Percentiles rank a stretch among this genome's conserved stretches.
phyloP scores from a whole-genome alignment of 2,329 filamentous ascomycete species.

The Calonectria naviculata region DNA sequence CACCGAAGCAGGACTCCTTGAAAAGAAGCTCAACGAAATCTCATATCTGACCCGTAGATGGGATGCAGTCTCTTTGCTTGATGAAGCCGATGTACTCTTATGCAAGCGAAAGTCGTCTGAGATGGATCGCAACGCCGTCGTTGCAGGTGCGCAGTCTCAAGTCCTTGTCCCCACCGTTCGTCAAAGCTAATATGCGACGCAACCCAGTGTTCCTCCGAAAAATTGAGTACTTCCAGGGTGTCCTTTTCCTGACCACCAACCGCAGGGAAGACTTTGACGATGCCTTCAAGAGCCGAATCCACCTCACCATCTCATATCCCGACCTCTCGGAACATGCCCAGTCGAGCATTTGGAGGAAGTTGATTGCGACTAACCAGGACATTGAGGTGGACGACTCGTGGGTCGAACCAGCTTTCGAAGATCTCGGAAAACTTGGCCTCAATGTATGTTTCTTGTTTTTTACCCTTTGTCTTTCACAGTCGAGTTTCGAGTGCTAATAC shows the following conservation, averaged over 20 bases:
- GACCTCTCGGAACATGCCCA: constrained; percentile 2
- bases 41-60: not conserved
- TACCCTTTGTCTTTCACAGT: not conserved
- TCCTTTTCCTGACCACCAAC: constrained; percentile 15
- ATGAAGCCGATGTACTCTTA: constrained; percentile 16
- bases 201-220: not conserved
- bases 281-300: constrained; percentile 14
- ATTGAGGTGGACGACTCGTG: not conserved
- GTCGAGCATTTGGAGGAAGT: constrained; percentile 2
- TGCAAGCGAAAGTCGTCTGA: constrained; percentile 13
- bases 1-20: not conserved
- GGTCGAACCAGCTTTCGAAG: not conserved
- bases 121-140: constrained; percentile 11
- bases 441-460: not conserved
- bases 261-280: constrained; percentile 13
- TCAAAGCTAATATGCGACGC: not conserved
- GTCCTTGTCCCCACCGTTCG: not conserved
- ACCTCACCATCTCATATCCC: constrained; percentile 11
- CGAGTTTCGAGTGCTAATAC: not conserved
- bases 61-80: constrained; percentile 7
- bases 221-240: constrained; percentile 16
- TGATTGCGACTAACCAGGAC: constrained; percentile 8
- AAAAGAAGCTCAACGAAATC: constrained; percentile 1
- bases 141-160: not conserved
- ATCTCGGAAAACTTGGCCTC: constrained; percentile 9